Evolutionary conservation across 1,284 basidiomycete species (phyloP), one percentile per base, ranked within the genome.

Genomic region (Cutaneotrichosporon curvatum): DNA sequence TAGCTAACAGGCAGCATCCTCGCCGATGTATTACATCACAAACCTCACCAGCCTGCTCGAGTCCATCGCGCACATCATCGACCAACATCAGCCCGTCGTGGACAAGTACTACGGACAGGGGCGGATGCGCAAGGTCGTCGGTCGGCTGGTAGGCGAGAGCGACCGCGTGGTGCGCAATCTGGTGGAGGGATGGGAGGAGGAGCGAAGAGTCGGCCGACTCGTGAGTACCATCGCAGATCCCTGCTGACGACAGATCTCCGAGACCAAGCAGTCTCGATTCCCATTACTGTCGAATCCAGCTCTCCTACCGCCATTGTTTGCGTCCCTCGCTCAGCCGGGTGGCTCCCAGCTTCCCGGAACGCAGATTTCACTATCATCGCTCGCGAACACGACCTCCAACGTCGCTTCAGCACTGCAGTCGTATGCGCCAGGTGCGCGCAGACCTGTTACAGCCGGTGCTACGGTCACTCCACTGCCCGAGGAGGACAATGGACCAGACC

Each of bases 21-120:
- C 88, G 1, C 84, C 90, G 0, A 72, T 89, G 19, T 92, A 91
- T 71, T 94, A 89, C 66, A 81, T 92, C 52, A 82, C 86, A 4
- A 78, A 82, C 4, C 73, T 96, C 43, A 96, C 91, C 0, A 83
- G 85, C 2, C 77, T 99, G 1, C 92, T 97, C 57, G 95, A 99
- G 72, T 86, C 85, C 45, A 84, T 98, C 36, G 95, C 94, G 1
- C 81, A 88, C 74, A 90, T 99, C 52, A 84, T 98, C 34, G 91
- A 94, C 61, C 91, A 96, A 64, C 95, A 99, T 67, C 91, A 95
- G 62, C 87, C 91, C 1, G 82, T 98, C 1, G 94, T 99, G 1
- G 92, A 97, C 67, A 94, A 94, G 70, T 95, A 98, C 69, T 98
- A 98, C 61, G 95, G 91, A 0, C 61, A 70, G 4, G 85, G 87